Base-by-base conservation (phyloP, 192 early-diverging fungal genomes). In the Funneliformis geosporum region DNA sequence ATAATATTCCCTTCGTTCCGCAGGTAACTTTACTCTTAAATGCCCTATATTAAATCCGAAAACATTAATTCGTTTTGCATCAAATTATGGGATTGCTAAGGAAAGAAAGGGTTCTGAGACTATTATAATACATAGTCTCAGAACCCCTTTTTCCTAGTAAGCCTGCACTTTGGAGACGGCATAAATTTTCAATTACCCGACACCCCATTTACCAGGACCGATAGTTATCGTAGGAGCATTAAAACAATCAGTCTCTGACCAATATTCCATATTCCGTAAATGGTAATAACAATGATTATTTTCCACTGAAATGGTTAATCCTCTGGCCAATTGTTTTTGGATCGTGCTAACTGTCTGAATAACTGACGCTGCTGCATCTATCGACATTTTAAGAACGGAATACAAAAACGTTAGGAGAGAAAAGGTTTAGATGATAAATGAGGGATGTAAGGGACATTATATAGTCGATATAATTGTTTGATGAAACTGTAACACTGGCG, bases 261-360 rank as follows among this genome's bases (percentile, higher is more conserved):
- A 73, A 46, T 73, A 73, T 46, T 73, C 70, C 70, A 73, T 73
- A 21, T 73, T 73, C 25, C 42, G 18, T 46, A 73, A 40, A 47
- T 46, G 5, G 46, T 73, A 73, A 27, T 46, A 18, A 10, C 3
- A 12, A 12, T 73, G 70, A 21, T 7, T 21, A 40, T 73, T 73
- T 8, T 47, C 42, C 40, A 73, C 40, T 5, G 38, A 25, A 46
- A 73, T 11, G 21, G 70, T 73, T 73, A 73, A 27, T 5, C 70
- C 70, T 16, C 70, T 39, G 11, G 44, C 46, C 8, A 73, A 12
- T 46, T 73, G 38, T 0, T 5, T 8, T 9, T 42, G 16, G 14
- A 73, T 73, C 14, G 43, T 73, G 6, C 2, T 16, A 16, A 73
- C n/a, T 46, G 39, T 73, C 21, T 73, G 70, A 39, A 73, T 23